Percentiles rank a stretch among this genome's conserved stretches.
Conservation (phyloP, 305 asterid genomes). For the Fraxinus dipetala region DNA sequence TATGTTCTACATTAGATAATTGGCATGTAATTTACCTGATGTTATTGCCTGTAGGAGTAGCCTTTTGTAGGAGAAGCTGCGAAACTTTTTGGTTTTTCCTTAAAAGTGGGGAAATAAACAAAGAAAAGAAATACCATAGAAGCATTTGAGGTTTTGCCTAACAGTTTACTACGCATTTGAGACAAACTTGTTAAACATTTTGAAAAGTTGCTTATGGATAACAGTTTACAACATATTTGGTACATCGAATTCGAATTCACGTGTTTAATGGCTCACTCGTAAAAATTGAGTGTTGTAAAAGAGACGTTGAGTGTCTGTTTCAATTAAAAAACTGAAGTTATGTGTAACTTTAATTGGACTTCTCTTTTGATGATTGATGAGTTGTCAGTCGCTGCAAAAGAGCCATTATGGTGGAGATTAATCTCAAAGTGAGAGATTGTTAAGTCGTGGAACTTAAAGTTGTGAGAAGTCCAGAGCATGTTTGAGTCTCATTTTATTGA, state of each 20-base stretch:
- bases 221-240: background rate
- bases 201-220: background rate
- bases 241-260: background rate
- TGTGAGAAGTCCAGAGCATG: no score
- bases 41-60: background rate
- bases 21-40: background rate
- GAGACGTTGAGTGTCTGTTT: background rate
- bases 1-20: background rate
- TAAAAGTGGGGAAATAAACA: background rate
- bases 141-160: background rate
- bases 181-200: background rate
- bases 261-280: background rate
- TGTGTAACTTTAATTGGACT: background rate
- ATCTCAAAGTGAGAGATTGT: background rate
- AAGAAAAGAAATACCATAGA: background rate
- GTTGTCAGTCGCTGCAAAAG: background rate
- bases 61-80: background rate
- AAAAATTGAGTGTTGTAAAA: background rate
- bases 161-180: background rate
- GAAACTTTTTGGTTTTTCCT: background rate
- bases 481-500: no score
- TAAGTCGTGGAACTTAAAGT: no score
- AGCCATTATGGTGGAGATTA: background rate
- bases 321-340: background rate
- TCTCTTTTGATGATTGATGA: background rate